Percentiles rank a stretch among this genome's conserved stretches.
Evolutionary conservation across 805 yeast genomes (phyloP).

Genomic region (Starmerella apicola): DNA sequence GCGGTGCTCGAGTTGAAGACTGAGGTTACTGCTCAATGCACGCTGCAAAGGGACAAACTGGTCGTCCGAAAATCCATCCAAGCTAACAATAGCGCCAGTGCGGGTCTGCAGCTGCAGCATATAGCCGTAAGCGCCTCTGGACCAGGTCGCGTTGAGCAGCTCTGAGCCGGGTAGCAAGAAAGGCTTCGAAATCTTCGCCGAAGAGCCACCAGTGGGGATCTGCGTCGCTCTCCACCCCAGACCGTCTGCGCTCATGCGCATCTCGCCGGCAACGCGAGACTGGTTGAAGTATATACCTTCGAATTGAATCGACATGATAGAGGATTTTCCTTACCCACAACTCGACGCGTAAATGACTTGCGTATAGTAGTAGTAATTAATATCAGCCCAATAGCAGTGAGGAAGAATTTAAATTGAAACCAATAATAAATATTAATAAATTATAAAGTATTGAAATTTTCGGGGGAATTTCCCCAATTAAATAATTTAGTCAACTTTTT

Average conservation of each 20-base stretch:
- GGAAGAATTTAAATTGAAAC: too few species aligned
- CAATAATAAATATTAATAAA: too few species aligned
- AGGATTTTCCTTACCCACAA: background rate
- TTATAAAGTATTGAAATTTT: too few species aligned
- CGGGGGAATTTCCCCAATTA: too few species aligned
- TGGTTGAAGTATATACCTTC: constrained; percentile 85
- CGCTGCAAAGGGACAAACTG: constrained; percentile 72
- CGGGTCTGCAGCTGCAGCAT: constrained; percentile 83
- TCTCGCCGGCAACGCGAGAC: constrained; percentile 69
- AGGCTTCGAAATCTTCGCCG: constrained; percentile 49
- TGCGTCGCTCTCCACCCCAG: constrained; percentile 82
- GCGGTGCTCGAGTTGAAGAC: constrained; percentile 58
- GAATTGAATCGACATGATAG: constrained; percentile 43
- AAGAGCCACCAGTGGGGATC: constrained; percentile 34
- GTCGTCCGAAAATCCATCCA: constrained; percentile 82
- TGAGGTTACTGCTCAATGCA: constrained; percentile 69
- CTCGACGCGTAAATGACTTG: too few species aligned
- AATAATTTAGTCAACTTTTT: too few species aligned
- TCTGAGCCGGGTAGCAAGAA: constrained; percentile 81
- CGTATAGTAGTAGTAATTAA: too few species aligned
- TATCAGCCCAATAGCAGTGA: too few species aligned
- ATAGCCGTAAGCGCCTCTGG: constrained; percentile 84
- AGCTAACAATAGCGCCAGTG: constrained; percentile 67
- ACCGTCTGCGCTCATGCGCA: constrained; percentile 94
- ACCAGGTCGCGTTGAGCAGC: constrained; percentile 71